Base-by-base conservation (phyloP, 2,329 filamentous ascomycete species). In the Lasiodiplodia citricola region DNA sequence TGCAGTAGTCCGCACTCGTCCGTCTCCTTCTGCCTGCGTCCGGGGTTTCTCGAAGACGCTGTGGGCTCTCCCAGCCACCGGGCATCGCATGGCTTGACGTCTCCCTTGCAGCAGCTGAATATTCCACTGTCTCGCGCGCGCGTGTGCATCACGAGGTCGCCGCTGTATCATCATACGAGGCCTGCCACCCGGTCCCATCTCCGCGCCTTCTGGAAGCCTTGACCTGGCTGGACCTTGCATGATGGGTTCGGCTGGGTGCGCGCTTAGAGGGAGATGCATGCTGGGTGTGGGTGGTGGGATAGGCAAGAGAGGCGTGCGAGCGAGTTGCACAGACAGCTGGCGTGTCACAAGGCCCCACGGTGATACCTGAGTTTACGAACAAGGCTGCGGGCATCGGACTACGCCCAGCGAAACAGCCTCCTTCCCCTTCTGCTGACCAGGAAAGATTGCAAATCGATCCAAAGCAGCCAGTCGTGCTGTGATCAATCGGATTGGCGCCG, bases 261-360 rank as follows among this genome's bases (percentile, higher is more conserved):
- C 41, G 55, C 56, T 41, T 67, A 37, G 44, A 28, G 41, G 38
- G 44, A 23, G 37, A 31, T 8, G 28, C 23, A 60, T 21, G 31
- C 41, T 67, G 65, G 28, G 38, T 28, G 37, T 41, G 57, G 55
- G 31, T 57, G 55, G 55, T 57, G 37, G 47, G 28, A 65, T 11
- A 35, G 31, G 31, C 31, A 35, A 35, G 31, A 35, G 8, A 35
- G 31, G 31, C 31, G 31, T 35, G 31, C 11, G 51, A 10, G 51
- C 13, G 37, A 58, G 65, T 51, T 21, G 44, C 14, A 67, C 65
- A 67, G 50, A 67, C 44, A 37, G 60, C 60, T 64, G 60, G 41
- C 65, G 55, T 67, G 52, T 31, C 60, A 67, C 65, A 47, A 28
- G 63, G 63, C 63, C 62, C 63, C 62, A 65, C 62, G 35, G 47